Evolutionary conservation across 75 land plant species (phyloP).

Genomic region (Picea glauca): DNA sequence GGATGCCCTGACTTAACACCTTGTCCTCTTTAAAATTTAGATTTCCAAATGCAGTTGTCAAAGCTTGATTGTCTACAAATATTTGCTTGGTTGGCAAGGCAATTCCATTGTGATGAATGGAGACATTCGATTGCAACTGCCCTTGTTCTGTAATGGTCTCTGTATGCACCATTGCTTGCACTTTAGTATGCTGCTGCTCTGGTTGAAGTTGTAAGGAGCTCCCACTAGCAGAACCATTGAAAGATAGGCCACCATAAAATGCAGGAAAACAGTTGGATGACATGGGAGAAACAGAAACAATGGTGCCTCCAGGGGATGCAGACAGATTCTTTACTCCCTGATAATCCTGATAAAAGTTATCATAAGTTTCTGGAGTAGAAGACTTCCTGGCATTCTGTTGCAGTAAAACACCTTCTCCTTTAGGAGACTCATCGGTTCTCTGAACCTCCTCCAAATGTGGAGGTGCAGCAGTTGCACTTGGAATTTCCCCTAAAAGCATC

Average conservation of each 20-base stretch:
- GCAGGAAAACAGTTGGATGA: slow-evolving; percentile 10
- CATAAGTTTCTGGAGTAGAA: slow-evolving; percentile 4
- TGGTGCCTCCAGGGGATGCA: not conserved
- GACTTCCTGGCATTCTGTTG: slow-evolving; percentile 8
- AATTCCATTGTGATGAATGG: slow-evolving; percentile 1
- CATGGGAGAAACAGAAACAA: slow-evolving; percentile 3
- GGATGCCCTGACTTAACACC: not conserved
- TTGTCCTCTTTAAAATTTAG: slow-evolving; percentile 18
- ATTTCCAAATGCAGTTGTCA: slow-evolving; percentile 31
- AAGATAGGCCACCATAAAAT: slow-evolving; percentile 9
- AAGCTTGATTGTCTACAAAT: slow-evolving; percentile 18
- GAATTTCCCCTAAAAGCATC: slow-evolving; percentile 47
- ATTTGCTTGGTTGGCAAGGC: slow-evolving; percentile 1
- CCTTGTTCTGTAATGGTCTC: slow-evolving; percentile 6
- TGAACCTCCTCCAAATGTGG: slow-evolving; percentile 13
- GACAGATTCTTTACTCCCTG: slow-evolving; percentile 7
- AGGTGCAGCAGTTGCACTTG: slow-evolving; percentile 36
- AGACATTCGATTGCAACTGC: not conserved
- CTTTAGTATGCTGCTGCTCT: slow-evolving; percentile 2
- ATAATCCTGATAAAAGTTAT: slow-evolving; percentile 10
- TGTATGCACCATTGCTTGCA: not conserved
- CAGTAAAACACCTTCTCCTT: not conserved
- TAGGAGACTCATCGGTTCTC: not conserved
- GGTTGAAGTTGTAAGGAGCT: not conserved
- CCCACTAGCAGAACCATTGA: slow-evolving; percentile 9